These are phyloP conservation scores for Pyricularia grisea DNA, from an alignment of 2,329 filamentous ascomycete species.

Conservation along the genomic window DNA sequence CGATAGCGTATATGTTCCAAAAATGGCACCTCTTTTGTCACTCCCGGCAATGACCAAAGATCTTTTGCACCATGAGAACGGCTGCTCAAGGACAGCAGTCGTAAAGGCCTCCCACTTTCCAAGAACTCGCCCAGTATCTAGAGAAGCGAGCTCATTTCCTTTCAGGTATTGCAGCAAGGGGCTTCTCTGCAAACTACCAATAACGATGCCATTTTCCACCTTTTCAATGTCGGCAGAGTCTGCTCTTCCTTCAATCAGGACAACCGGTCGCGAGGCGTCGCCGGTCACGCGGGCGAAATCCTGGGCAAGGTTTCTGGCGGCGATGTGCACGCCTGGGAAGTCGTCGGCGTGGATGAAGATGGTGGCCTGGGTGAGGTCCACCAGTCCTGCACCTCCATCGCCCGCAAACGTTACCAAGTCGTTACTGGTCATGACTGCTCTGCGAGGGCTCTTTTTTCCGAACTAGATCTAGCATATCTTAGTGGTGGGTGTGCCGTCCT, in stretches of 20 bases:
- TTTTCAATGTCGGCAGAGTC: background rate
- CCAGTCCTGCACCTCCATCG: background rate
- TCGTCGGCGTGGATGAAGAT: slow-evolving; percentile 1
- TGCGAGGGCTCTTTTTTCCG: too few species aligned
- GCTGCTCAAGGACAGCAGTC: slow-evolving; percentile 30
- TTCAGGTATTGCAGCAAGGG: slow-evolving; percentile 37
- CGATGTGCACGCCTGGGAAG: background rate
- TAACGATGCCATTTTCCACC: slow-evolving; percentile 32
- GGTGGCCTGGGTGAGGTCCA: background rate
- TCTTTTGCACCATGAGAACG: slow-evolving; percentile 12
- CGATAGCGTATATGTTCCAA: slow-evolving; percentile 46
- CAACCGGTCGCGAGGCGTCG: background rate
- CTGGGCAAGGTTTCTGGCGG: background rate
- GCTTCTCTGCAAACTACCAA: slow-evolving; percentile 34
- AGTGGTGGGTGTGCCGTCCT: background rate
- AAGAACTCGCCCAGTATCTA: slow-evolving; percentile 34
- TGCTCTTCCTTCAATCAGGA: background rate
- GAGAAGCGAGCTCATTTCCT: slow-evolving; percentile 26
- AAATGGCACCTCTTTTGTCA: slow-evolving; percentile 47
- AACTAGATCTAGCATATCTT: too few species aligned
- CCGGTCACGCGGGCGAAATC: slow-evolving; percentile 1
- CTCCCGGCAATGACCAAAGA: slow-evolving; percentile 41
- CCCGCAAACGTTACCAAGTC: background rate
- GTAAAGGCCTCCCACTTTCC: slow-evolving; percentile 47
- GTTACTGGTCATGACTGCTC: background rate